Conservation (phyloP, 1,284 basidiomycete species). For the Austroboletus rostrupii region DNA sequence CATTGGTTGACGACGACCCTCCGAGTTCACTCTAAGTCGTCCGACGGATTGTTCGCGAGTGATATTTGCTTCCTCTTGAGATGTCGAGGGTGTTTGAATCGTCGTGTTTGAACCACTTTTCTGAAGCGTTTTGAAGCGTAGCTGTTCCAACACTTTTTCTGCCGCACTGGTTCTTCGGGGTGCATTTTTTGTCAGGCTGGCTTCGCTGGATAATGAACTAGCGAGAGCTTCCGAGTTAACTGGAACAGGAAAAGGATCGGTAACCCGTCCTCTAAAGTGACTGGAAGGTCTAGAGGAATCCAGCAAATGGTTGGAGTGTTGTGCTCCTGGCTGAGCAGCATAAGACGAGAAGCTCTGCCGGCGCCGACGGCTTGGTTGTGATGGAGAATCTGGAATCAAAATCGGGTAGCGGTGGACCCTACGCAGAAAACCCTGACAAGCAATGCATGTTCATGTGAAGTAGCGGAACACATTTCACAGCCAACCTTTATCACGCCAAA, state of each 20-base stretch:
- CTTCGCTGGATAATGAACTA: constrained; percentile 24
- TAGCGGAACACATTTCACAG: constrained; percentile 1
- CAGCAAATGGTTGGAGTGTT: constrained; percentile 22
- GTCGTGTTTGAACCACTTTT: constrained; percentile 33
- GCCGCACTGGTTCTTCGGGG: constrained; percentile 50
- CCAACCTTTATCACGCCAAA: constrained; percentile 95
- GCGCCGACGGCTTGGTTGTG: constrained; percentile 35
- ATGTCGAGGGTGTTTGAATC: constrained; percentile 17
- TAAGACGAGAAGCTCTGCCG: constrained; percentile 40
- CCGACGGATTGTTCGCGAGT: constrained; percentile 17
- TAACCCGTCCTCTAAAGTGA: constrained; percentile 32
- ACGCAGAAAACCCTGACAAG: constrained; percentile 79
- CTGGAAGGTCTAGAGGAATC: constrained; percentile 25
- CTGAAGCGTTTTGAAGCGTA: constrained; percentile 50
- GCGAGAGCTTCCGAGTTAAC: constrained; percentile 28
- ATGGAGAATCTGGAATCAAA: constrained; percentile 42
- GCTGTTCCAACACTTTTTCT: constrained; percentile 54
- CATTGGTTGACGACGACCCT: constrained; percentile 23
- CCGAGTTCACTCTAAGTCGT: constrained; percentile 30
- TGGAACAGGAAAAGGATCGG: constrained; percentile 24
- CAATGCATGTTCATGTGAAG: neutral
- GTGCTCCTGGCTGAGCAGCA: constrained; percentile 23
- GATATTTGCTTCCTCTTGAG: constrained; percentile 14
- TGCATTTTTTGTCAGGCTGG: constrained; percentile 5
- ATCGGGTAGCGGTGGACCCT: constrained; percentile 92